A percentile compares a stretch with the other conserved stretches of the same genome.
phyloP scores from a whole-genome alignment of 495 filamentous ascomycete genomes.

The Aspergillus indologenus region DNA sequence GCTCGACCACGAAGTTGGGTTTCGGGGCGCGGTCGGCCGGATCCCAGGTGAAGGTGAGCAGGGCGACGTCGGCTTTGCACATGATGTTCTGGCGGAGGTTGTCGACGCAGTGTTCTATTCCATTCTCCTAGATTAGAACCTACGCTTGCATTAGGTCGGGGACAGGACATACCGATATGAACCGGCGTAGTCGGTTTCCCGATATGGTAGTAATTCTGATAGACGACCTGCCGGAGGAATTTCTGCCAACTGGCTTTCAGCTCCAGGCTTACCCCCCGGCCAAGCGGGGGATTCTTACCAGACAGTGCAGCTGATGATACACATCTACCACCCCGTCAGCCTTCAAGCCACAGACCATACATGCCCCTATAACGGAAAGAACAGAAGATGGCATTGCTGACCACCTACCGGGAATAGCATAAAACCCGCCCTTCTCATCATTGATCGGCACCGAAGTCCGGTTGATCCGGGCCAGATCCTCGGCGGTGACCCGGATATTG shows the following conservation, averaged over 20 bases:
- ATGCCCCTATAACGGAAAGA: too few species aligned
- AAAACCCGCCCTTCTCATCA: background rate
- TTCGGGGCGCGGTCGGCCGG: constrained; percentile 6
- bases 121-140: too few species aligned
- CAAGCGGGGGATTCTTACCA: background rate
- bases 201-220: constrained; percentile 1
- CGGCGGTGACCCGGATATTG: background rate
- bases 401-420: background rate
- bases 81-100: constrained; percentile 29
- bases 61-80: constrained; percentile 28
- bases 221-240: background rate
- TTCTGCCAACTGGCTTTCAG: background rate
- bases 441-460: background rate
- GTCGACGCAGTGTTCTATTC: constrained; percentile 34
- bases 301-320: background rate
- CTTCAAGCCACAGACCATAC: too few species aligned
- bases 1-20: constrained; percentile 11
- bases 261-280: background rate
- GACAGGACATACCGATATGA: background rate
- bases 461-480: background rate
- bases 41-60: constrained; percentile 16
- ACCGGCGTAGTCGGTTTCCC: background rate
- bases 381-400: too few species aligned
- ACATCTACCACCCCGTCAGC: background rate
- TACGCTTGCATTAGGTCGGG: too few species aligned